Conservation (phyloP, 1,284 basidiomycete genomes). For the Tylopilus sp. region DNA sequence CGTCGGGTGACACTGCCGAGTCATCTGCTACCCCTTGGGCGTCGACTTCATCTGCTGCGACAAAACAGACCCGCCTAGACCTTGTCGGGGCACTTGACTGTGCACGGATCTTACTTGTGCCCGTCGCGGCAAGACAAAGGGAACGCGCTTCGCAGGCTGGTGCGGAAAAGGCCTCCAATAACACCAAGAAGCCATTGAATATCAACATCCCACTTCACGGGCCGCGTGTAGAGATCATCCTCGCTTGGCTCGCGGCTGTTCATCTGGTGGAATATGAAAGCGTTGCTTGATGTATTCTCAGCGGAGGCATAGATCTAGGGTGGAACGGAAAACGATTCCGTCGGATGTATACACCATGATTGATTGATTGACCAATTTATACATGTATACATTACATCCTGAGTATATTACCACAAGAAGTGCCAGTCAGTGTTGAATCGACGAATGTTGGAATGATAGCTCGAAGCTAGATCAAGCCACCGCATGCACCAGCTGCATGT, state of each 20-base stretch:
- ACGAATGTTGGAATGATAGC: not conserved
- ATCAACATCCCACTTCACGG: constrained; percentile 82
- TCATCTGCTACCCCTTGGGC: constrained; percentile 11
- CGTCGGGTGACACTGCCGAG: constrained; percentile 26
- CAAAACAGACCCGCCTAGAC: constrained; percentile 36
- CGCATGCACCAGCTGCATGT: constrained; percentile 30
- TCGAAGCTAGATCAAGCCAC: not conserved
- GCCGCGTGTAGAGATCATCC: constrained; percentile 75
- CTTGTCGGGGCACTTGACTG: constrained; percentile 55
- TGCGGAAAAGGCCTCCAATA: constrained; percentile 46
- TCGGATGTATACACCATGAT: not conserved
- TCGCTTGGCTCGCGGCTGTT: constrained; percentile 79
- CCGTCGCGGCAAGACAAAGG: constrained; percentile 58
- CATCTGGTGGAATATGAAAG: constrained; percentile 68
- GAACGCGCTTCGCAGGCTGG: constrained; percentile 51
- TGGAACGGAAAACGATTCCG: not conserved
- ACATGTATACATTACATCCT: not conserved
- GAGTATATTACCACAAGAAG: too few species aligned
- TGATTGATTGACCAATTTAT: constrained; percentile 5
- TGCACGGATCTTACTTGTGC: constrained; percentile 65
- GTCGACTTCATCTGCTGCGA: constrained; percentile 25
- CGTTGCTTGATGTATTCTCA: constrained; percentile 33
- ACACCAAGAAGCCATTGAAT: constrained; percentile 51
- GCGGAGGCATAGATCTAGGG: constrained; percentile 14
- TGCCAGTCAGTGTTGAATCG: too few species aligned